phyloP scores from a whole-genome alignment of 257 asterid genomes.

The Ehretia macrophylla region DNA sequence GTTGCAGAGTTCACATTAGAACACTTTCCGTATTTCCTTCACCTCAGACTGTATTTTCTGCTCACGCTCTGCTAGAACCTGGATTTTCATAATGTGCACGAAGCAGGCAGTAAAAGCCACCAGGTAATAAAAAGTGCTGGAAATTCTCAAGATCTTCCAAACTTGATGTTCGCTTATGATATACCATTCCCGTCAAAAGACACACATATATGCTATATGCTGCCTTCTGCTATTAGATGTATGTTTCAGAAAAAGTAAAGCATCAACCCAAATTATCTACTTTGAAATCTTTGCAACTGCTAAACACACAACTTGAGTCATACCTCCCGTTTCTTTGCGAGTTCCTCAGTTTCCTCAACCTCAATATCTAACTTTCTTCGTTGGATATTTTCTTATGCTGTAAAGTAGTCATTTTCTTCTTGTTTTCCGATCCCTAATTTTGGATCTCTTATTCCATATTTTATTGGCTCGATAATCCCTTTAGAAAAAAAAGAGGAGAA shows the following conservation, averaged over 20 bases:
- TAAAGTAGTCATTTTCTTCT: constrained; percentile 94
- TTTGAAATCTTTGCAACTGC: constrained; percentile 15
- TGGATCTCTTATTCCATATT: constrained; percentile 89
- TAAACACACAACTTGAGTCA: constrained; percentile 26
- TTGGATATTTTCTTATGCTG: constrained; percentile 98
- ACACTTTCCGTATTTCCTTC: constrained; percentile 91
- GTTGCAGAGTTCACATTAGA: constrained; percentile 98
- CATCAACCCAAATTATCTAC: constrained; percentile 50
- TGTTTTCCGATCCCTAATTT: constrained; percentile 95
- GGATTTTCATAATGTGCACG: constrained; percentile 99
- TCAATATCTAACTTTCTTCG: constrained; percentile 88
- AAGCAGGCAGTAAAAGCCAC: constrained; percentile 99
- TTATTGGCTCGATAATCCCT: constrained; percentile 95
- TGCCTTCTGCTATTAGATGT: constrained; percentile 93
- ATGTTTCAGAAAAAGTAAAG: constrained; percentile 59
- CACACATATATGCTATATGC: constrained; percentile 89
- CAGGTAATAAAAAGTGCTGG: constrained; percentile 99
- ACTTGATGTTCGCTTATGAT: constrained; percentile 80
- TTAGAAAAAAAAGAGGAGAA: constrained; percentile 11
- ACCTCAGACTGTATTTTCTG: constrained; percentile 89
- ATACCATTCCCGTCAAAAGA: constrained; percentile 90
- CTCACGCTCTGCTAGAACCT: constrained; percentile 99
- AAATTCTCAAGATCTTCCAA: constrained; percentile 95
- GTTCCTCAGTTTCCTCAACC: constrained; percentile 89
- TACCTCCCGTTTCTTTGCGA: constrained; percentile 97